Evolutionary conservation across 108 stramenopile species (phyloP), one percentile per base, ranked within the genome.

Genomic region (Cyclotella choctawhatcheeana): DNA sequence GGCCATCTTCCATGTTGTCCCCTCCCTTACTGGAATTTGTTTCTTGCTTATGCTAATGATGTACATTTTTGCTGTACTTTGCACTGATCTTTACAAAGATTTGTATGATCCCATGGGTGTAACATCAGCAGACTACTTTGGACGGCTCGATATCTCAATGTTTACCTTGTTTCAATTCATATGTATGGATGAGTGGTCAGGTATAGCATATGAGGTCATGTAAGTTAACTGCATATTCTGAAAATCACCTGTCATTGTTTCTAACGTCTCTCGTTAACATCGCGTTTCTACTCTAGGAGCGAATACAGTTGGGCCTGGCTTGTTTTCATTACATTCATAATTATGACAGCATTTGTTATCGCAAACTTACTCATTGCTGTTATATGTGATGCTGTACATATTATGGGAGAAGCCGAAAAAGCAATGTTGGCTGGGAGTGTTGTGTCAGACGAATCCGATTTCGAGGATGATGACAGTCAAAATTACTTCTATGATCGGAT

Each of bases 151-250:
- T 54, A 3, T 26, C 10, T 73, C 90, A 0, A 60, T 85, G 29
- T 84, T 88, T 18, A 84, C 90, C 25, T 55, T 85, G 64, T 79
- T 85, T 61, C 82, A 79, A 31, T 76, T 85, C 16, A 78, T 85
- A 53, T 82, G 81, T 24, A 24, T 85, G 77, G 72, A 85, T 54
- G 56, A 75, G 48, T 85, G 85, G 85, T 43, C 73, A 2, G 18
- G 26, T 18, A 80, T 85, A 21, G 68, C 76, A n/a, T 74, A 64
- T 27, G 73, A 82, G 69, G 59, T 79, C 40, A 31, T 63, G 68
- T 48, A n/a, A 48, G 47, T 40, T 12, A 40, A 12, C 12, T n/a
- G n/a, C 37, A 40, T 48, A 48, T n/a, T n/a, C 4, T 48, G 8
- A 10, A 48, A 48, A 48, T 48, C 18, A n/a, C 4, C n/a, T 10